A percentile compares a stretch with the other conserved stretches of the same genome.
These are phyloP conservation scores for Phyllosticta capitalensis DNA, from an alignment of 2,329 filamentous ascomycete species.

Conservation along the genomic window DNA sequence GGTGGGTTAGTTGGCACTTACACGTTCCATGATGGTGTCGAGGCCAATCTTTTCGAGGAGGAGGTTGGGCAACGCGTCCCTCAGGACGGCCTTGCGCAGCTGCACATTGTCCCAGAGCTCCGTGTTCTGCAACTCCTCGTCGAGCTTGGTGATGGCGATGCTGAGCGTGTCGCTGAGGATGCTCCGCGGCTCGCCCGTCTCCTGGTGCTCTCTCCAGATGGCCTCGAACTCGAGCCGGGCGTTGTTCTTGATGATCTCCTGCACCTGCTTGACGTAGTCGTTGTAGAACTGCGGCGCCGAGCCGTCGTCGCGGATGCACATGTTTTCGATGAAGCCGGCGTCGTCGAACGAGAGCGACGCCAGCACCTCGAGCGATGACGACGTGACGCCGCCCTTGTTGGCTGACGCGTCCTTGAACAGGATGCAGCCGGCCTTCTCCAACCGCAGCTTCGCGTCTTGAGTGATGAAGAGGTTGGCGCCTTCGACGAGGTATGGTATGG, in stretches of 20 bases:
- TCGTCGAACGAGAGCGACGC: slow-evolving; percentile 94
- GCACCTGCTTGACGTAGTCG: slow-evolving; percentile 83
- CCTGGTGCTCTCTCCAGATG: slow-evolving; percentile 89
- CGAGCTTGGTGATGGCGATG: slow-evolving; percentile 86
- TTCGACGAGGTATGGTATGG: slow-evolving; percentile 91
- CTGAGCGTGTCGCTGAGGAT: slow-evolving; percentile 88
- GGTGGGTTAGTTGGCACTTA: slow-evolving; percentile 34
- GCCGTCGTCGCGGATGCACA: slow-evolving; percentile 76
- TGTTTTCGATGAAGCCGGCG: slow-evolving; percentile 75
- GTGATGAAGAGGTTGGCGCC: slow-evolving; percentile 98
- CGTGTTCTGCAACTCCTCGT: slow-evolving; percentile 90
- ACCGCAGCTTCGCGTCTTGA: slow-evolving; percentile 89
- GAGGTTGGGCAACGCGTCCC: slow-evolving; percentile 76
- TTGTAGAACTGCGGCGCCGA: slow-evolving; percentile 84
- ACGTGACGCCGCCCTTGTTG: slow-evolving; percentile 98
- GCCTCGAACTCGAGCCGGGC: slow-evolving; percentile 93
- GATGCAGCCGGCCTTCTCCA: slow-evolving; percentile 91
- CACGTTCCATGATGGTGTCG: slow-evolving; percentile 74
- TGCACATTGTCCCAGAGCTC: slow-evolving; percentile 79
- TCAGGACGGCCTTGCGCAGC: slow-evolving; percentile 67
- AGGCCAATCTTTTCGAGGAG: slow-evolving; percentile 84
- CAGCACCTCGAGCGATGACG: slow-evolving; percentile 90
- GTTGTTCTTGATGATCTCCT: slow-evolving; percentile 83
- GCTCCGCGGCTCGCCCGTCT: slow-evolving; percentile 69
- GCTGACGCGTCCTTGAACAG: slow-evolving; percentile 96